These are phyloP conservation scores for Beta macrorhiza DNA, from an alignment of 179 eudicot genomes.

Conservation along the genomic window DNA sequence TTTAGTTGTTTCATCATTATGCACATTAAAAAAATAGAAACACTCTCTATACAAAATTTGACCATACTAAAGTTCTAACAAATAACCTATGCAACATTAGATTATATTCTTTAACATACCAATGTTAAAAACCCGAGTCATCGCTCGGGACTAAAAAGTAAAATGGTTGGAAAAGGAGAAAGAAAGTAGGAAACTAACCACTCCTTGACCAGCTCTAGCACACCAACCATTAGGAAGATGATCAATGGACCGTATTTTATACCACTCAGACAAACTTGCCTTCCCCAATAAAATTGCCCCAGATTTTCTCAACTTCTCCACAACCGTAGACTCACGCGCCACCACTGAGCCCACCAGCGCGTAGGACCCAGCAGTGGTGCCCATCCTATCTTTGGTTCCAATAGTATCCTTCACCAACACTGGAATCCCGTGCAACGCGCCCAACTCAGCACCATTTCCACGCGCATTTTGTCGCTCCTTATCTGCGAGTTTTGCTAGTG, in stretches of 20 bases:
- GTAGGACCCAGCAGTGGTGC: constrained; percentile 56
- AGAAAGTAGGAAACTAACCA: constrained; percentile 23
- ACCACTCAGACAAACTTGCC: constrained; percentile 63
- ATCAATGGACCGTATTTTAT: constrained; percentile 44
- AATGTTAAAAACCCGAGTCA: no score
- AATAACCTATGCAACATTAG: no score
- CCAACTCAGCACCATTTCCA: constrained; percentile 18
- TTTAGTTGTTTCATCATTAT: no score
- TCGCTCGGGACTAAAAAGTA: neutral
- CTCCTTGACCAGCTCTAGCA: constrained; percentile 60
- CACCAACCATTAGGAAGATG: constrained; percentile 63
- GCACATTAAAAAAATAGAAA: no score
- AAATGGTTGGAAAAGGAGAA: neutral
- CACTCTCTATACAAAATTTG: no score
- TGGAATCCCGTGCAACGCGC: constrained; percentile 54
- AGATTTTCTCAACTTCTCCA: constrained; percentile 43
- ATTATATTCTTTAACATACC: no score
- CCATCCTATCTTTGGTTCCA: constrained; percentile 42
- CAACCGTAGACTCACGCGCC: constrained; percentile 57
- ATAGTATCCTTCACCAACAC: constrained; percentile 53
- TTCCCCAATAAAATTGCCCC: constrained; percentile 60
- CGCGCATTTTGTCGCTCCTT: constrained; percentile 15
- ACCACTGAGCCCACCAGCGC: constrained; percentile 53
- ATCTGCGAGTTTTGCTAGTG: constrained; percentile 50
- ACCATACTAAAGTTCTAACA: no score